Evolutionary conservation across 768 basidiomycete genomes (phyloP).

Genomic region (Leucocoprinus birnbaumii): DNA sequence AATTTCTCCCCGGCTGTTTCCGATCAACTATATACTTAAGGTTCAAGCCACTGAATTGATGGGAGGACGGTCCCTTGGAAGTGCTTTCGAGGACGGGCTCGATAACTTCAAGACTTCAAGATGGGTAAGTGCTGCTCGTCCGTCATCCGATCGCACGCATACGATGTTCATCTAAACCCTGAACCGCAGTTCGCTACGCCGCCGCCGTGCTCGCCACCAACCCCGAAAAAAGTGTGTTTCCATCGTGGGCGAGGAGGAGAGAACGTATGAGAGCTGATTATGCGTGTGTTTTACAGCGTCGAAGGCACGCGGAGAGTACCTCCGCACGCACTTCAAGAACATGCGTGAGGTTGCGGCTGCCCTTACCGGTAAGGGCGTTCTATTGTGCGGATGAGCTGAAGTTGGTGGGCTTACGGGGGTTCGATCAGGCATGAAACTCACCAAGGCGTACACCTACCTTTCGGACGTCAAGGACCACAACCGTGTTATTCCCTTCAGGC

Average conservation of each 20-base stretch:
- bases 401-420: neutral
- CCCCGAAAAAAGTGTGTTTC: slow-evolving; percentile 88
- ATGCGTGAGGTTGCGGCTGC: slow-evolving; percentile 99
- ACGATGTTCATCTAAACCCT: neutral
- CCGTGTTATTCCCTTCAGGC: slow-evolving; percentile 93
- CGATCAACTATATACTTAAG: slow-evolving; percentile 37
- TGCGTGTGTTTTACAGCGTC: slow-evolving; percentile 52
- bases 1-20: slow-evolving; percentile 12
- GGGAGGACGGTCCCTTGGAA: neutral
- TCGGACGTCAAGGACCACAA: slow-evolving; percentile 95
- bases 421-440: slow-evolving; percentile 77
- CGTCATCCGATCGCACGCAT: slow-evolving; percentile 17
- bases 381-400: slow-evolving; percentile 2
- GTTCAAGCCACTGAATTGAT: slow-evolving; percentile 40
- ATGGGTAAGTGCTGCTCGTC: slow-evolving; percentile 52
- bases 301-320: slow-evolving; percentile 92
- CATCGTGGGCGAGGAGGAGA: too few relatives aligned
- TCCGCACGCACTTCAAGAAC: slow-evolving; percentile 99
- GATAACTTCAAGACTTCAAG: slow-evolving; percentile 57
- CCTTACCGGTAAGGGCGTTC: slow-evolving; percentile 63
- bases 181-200: slow-evolving; percentile 83
- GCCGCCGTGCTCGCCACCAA: slow-evolving; percentile 82
- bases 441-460: slow-evolving; percentile 95
- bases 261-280: too few relatives aligned
- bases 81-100: slow-evolving; percentile 31